phyloP scores from a whole-genome alignment of 768 basidiomycete species.

The Mycena rosella region DNA sequence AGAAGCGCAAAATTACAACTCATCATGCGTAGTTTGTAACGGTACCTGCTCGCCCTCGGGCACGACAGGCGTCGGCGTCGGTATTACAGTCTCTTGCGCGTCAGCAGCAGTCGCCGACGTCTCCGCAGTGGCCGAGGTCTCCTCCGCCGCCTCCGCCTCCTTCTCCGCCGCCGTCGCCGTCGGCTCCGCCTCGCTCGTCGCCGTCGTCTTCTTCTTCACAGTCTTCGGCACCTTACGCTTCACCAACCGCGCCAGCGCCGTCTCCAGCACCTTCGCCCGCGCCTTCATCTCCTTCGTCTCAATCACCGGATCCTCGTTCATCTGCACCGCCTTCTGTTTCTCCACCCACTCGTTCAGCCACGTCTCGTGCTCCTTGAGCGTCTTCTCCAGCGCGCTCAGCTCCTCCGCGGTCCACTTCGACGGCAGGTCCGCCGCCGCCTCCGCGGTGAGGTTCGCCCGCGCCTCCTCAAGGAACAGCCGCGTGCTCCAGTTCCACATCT shows the following conservation, averaged over 20 bases:
- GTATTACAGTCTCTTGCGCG: conserved; percentile 29
- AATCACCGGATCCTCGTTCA: conserved; percentile 88
- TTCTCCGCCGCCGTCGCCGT: conserved; percentile 42
- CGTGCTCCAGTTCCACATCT: conserved; percentile 91
- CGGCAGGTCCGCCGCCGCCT: conserved; percentile 68
- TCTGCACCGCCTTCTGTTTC: conserved; percentile 81
- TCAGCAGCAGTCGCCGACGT: conserved; percentile 7
- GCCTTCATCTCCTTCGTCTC: conserved; percentile 89
- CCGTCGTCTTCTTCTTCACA: conserved; percentile 63
- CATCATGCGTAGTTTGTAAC: conserved; percentile 24
- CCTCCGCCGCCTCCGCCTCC: conserved; percentile 8
- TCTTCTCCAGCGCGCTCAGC: conserved; percentile 80
- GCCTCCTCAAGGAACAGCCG: conserved; percentile 90
- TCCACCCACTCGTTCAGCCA: conserved; percentile 90
- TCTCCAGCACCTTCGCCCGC: conserved; percentile 84
- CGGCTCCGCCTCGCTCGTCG: conserved; percentile 36
- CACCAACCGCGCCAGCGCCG: conserved; percentile 73
- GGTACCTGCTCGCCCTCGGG: conserved; percentile 28
- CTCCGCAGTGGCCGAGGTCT: conserved; percentile 38
- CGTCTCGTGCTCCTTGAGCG: conserved; percentile 80
- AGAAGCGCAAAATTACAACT: conserved; percentile 27
- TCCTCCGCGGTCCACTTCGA: conserved; percentile 92
- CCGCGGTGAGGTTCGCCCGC: conserved; percentile 76
- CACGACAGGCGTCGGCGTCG: conserved; percentile 25
- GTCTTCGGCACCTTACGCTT: conserved; percentile 78